A percentile compares a stretch with the other conserved stretches of the same genome.
phyloP scores from a whole-genome alignment of 768 basidiomycete species.

The Pisolithus microcarpus region DNA sequence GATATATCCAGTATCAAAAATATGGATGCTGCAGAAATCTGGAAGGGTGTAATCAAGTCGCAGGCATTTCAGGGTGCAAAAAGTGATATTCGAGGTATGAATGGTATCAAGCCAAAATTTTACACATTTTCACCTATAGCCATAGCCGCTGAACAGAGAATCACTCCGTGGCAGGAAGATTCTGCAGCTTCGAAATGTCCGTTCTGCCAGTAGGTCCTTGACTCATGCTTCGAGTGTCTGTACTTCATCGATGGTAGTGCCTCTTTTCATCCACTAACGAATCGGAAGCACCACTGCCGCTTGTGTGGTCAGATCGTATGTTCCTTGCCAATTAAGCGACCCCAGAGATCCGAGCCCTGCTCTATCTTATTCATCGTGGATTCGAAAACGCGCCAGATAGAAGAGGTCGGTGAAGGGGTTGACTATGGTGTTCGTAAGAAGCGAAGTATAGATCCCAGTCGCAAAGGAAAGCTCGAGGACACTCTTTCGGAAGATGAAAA shows the following conservation, averaged over 20 bases:
- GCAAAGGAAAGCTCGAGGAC: constrained; percentile 27
- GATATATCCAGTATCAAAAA: constrained; percentile 49
- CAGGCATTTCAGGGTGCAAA: constrained; percentile 42
- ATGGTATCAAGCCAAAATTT: not conserved
- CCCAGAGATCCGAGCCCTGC: constrained; percentile 60
- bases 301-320: constrained; percentile 91
- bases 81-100: constrained; percentile 60
- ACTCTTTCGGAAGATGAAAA: constrained; percentile 61
- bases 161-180: constrained; percentile 95
- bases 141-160: constrained; percentile 76
- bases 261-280: constrained; percentile 83
- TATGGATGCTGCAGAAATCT: constrained; percentile 63
- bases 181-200: constrained; percentile 70
- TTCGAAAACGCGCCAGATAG: constrained; percentile 63
- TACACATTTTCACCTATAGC: not conserved
- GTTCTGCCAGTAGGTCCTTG: constrained; percentile 61
- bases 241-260: constrained; percentile 31
- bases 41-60: constrained; percentile 51
- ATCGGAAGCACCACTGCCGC: constrained; percentile 94
- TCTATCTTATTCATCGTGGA: constrained; percentile 86
- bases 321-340: constrained; percentile 71
- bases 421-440: constrained; percentile 72
- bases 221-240: not conserved
- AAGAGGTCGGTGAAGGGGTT: constrained; percentile 78
- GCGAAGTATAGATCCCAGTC: constrained; percentile 24